Base-by-base conservation (phyloP, 2,329 filamentous ascomycete genomes). In the Microcyclospora tardicrescens region DNA sequence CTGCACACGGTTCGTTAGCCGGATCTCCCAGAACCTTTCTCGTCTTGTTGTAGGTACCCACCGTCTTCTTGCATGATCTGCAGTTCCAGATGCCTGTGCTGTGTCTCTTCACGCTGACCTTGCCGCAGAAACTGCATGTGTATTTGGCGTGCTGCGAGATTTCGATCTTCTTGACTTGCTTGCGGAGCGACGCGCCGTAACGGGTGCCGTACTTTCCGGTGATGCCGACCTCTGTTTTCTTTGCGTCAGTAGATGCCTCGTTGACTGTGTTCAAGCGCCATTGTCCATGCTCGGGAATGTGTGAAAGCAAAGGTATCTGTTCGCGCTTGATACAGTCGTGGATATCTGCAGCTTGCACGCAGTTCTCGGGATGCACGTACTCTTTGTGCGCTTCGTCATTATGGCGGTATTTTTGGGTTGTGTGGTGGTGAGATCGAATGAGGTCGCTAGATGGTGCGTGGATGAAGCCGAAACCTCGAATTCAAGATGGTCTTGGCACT, bases 131-230 rank as follows among this genome's bases (percentile, higher is more conserved):
- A 54, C 87, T 89, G 80, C 89, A 96, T 64, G 80, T 79, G 68
- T 95, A 96, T 68, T 82, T 82, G 73, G 86, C 85, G 77, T 98
- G 91, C 72, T 96, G 91, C 61, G 84, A 84, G 68, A 96, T 84
- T 81, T 96, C 91, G 82, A 95, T 94, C 84, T 95, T 95, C 85
- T 96, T 96, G 65, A 91, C 81, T 87, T 85, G 87, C 79, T 96
- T 96, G 73, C 89, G 84, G 71, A 96, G 85, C 62, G 91, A 96
- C 66, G 91, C 89, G 87, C 89, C 91, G 72, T 93, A 93, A 78
- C 85, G 89, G 57, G 27, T 11, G n/a, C 12, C 16, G 34, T 27
- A 35, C 13, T 12, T 27, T 27, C 15, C 84, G 75, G 89, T 95
- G 69, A 95, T 87, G 69, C 85, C 85, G 79, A 93, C 86, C 83